These are phyloP conservation scores for Delphinella strobiligena DNA, from an alignment of 2,329 filamentous ascomycete species.

Conservation along the genomic window DNA sequence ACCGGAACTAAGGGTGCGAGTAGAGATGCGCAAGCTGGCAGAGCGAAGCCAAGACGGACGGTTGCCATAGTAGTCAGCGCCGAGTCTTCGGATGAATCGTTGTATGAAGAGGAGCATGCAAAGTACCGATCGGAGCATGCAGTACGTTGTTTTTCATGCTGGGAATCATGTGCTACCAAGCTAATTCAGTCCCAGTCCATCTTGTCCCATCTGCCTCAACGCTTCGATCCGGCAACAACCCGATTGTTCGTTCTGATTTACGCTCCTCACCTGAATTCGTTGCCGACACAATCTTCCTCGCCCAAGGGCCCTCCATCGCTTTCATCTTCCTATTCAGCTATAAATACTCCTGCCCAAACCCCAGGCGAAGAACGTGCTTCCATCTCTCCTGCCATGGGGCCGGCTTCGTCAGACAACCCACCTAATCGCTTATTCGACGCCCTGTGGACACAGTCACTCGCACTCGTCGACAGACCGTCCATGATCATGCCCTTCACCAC, in stretches of 20 bases:
- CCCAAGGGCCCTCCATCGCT: slow-evolving; percentile 50
- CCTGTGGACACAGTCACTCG: slow-evolving; percentile 66
- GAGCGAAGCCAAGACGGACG: slow-evolving; percentile 42
- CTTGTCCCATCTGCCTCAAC: slow-evolving; percentile 73
- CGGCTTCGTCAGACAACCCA: slow-evolving; percentile 1
- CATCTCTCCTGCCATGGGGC: slow-evolving; percentile 27
- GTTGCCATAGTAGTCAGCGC: slow-evolving; percentile 86
- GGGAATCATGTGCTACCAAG: background rate
- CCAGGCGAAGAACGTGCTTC: slow-evolving; percentile 46
- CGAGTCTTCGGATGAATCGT: slow-evolving; percentile 48
- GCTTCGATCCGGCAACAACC: slow-evolving; percentile 58
- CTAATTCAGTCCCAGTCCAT: slow-evolving; percentile 50
- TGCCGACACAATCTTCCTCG: slow-evolving; percentile 31
- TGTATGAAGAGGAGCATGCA: slow-evolving; percentile 42
- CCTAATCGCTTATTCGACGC: slow-evolving; percentile 56
- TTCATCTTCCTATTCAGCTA: slow-evolving; percentile 79
- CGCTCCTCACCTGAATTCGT: slow-evolving; percentile 56
- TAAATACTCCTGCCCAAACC: slow-evolving; percentile 54
- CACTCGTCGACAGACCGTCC: slow-evolving; percentile 69
- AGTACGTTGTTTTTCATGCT: slow-evolving; percentile 42
- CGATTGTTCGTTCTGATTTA: slow-evolving; percentile 87
- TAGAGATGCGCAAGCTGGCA: slow-evolving; percentile 5
- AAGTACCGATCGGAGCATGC: slow-evolving; percentile 61
- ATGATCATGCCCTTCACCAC: slow-evolving; percentile 86
- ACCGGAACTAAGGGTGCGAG: slow-evolving; percentile 20